These are phyloP conservation scores for Penicillium cataractarum DNA, from an alignment of 495 filamentous ascomycete genomes.

Conservation along the genomic window DNA sequence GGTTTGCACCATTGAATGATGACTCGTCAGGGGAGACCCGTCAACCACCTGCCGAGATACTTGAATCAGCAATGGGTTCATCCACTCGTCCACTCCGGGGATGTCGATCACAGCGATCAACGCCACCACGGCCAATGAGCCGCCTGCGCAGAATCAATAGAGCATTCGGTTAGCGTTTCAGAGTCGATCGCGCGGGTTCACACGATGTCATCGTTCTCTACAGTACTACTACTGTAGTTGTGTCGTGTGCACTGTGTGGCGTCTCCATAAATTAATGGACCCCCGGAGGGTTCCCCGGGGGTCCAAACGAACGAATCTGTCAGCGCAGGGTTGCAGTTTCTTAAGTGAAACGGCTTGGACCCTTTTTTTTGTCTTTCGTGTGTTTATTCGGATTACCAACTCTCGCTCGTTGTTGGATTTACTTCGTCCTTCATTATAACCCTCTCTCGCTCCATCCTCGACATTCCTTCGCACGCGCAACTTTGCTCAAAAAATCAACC, in stretches of 20 bases:
- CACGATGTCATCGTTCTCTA: conserved; percentile 16
- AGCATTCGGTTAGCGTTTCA: conserved; percentile 21
- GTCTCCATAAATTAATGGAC: conserved; percentile 13
- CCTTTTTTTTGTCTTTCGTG: conserved; percentile 1
- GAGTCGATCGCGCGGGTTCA: conserved; percentile 8
- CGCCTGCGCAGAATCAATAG: conserved; percentile 12
- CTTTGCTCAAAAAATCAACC: not conserved
- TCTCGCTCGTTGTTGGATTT: conserved; percentile 1
- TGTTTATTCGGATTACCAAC: not conserved
- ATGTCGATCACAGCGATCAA: conserved; percentile 17
- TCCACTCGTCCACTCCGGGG: conserved; percentile 14
- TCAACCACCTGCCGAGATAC: not conserved
- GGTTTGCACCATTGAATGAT: conserved; percentile 4
- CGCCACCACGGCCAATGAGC: conserved; percentile 8
- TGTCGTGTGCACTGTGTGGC: too few species aligned
- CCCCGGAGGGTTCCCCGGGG: conserved; percentile 8
- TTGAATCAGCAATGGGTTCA: conserved; percentile 1
- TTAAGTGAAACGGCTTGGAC: not conserved
- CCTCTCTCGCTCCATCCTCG: conserved; percentile 12
- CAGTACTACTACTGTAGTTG: too few species aligned
- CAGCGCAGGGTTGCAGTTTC: not conserved
- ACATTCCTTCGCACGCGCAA: conserved; percentile 10
- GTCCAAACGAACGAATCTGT: conserved; percentile 13
- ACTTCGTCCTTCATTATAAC: conserved; percentile 1
- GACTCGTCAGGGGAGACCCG: not conserved